phyloP scores from a whole-genome alignment of 139 green algal genomes.

The Micromonas commoda region DNA sequence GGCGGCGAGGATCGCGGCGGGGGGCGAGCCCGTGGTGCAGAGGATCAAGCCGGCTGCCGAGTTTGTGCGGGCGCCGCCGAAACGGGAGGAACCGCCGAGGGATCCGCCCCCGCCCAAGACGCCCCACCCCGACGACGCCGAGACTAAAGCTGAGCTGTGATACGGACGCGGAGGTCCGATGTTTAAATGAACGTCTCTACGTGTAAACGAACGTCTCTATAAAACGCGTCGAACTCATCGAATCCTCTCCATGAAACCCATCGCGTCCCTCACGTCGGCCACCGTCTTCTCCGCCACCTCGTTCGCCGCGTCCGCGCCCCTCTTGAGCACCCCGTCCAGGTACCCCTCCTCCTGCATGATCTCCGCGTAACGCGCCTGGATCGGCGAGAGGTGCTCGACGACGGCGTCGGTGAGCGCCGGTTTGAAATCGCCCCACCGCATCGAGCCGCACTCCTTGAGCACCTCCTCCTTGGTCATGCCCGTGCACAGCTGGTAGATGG shows the following conservation, averaged over 20 bases:
- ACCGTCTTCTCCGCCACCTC: constrained; percentile 57
- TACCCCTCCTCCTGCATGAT: constrained; percentile 37
- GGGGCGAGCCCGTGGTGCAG: too few species aligned
- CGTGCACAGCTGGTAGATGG: constrained; percentile 79
- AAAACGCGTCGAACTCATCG: too few species aligned
- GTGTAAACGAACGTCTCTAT: too few species aligned
- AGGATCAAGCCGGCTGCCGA: too few species aligned
- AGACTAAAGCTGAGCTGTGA: not conserved
- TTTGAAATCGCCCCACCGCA: constrained; percentile 96
- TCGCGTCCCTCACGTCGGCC: constrained; percentile 54
- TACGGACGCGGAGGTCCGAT: too few species aligned
- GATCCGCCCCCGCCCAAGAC: too few species aligned
- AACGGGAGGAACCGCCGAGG: too few species aligned
- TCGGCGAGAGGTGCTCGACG: constrained; percentile 78
- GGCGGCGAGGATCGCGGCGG: too few species aligned
- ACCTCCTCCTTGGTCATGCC: constrained; percentile 47
- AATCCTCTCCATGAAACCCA: constrained; percentile 55
- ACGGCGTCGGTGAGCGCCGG: constrained; percentile 85
- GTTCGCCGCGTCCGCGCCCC: constrained; percentile 51
- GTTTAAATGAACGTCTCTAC: too few species aligned
- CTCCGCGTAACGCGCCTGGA: constrained; percentile 57
- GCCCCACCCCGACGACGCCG: too few species aligned
- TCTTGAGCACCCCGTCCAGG: constrained; percentile 54
- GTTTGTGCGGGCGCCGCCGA: too few species aligned
- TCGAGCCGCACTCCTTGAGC: constrained; percentile 49